Evolutionary conservation across 129 eudicot genomes (phyloP).

Genomic region (Flaveria trinervia): DNA sequence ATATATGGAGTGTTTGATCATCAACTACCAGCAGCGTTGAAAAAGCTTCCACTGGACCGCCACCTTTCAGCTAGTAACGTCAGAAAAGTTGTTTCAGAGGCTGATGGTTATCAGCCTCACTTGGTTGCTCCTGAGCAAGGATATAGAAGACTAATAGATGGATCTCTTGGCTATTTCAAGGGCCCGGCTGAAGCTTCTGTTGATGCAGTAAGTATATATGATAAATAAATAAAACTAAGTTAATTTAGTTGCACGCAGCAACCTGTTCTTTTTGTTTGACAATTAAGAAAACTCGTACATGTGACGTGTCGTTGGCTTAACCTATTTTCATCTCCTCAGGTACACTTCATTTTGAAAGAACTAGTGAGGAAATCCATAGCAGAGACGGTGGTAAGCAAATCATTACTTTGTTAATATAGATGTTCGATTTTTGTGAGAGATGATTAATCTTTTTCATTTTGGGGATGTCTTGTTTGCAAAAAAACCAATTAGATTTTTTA

Average conservation of each 20-base stretch:
- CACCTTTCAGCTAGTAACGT: constrained; percentile 87
- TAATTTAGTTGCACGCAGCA: neutral
- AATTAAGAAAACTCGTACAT: neutral
- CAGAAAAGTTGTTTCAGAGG: constrained; percentile 88
- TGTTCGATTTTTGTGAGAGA: constrained; percentile 14
- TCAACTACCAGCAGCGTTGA: constrained; percentile 96
- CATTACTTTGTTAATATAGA: constrained; percentile 1
- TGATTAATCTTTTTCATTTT: constrained; percentile 6
- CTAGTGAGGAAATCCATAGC: constrained; percentile 93
- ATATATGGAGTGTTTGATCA: constrained; percentile 96
- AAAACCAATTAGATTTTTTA: neutral
- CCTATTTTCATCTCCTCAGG: constrained; percentile 47
- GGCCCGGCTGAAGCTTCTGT: constrained; percentile 99
- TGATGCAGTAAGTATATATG: constrained; percentile 71
- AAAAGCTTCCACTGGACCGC: constrained; percentile 97
- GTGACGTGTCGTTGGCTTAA: neutral
- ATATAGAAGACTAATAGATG: constrained; percentile 93
- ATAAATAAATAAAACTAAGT: neutral
- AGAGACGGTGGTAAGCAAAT: constrained; percentile 66
- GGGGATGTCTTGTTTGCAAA: neutral
- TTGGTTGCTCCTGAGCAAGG: constrained; percentile 99
- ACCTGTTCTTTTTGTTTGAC: constrained; percentile 1
- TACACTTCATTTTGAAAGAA: constrained; percentile 86
- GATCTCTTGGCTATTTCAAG: constrained; percentile 97
- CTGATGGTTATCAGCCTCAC: constrained; percentile 99